Evolutionary conservation across 2,329 filamentous ascomycete genomes (phyloP).

Genomic region (Paraphoma sp.): DNA sequence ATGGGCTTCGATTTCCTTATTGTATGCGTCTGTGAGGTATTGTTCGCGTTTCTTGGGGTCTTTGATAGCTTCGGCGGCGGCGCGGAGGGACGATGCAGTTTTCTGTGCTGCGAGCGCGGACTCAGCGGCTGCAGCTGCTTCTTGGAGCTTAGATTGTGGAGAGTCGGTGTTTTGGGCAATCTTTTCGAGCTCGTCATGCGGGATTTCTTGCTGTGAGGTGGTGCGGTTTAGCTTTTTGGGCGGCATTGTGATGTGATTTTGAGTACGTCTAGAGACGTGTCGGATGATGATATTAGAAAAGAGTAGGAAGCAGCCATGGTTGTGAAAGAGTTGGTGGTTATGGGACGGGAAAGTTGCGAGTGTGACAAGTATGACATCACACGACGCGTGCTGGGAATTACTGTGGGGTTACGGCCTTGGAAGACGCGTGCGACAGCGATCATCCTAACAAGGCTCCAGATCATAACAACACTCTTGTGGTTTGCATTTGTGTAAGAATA

Average conservation of each 20-base stretch:
- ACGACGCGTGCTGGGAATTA: slow-evolving; percentile 13
- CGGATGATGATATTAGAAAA: not conserved
- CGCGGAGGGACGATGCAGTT: slow-evolving; percentile 35
- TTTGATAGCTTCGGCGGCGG: slow-evolving; percentile 32
- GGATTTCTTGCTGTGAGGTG: slow-evolving; percentile 7
- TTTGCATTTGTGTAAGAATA: not conserved
- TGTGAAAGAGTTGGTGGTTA: not conserved
- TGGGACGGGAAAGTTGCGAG: not conserved
- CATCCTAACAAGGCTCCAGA: not conserved
- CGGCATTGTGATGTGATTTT: slow-evolving; percentile 11
- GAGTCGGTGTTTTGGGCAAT: slow-evolving; percentile 26
- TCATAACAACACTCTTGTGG: too few relatives aligned
- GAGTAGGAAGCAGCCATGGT: not conserved
- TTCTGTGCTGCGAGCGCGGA: slow-evolving; percentile 34
- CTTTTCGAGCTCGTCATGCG: slow-evolving; percentile 23
- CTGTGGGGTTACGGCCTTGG: slow-evolving; percentile 19
- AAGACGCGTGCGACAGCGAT: slow-evolving; percentile 14
- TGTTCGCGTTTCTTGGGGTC: slow-evolving; percentile 44
- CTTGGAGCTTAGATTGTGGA: slow-evolving; percentile 36
- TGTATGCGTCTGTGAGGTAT: slow-evolving; percentile 42
- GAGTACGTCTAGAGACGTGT: not conserved
- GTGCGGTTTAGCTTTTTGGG: slow-evolving; percentile 20
- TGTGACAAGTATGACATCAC: slow-evolving; percentile 26
- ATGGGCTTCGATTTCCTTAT: slow-evolving; percentile 43
- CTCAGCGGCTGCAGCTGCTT: slow-evolving; percentile 38